Base-by-base conservation (phyloP, 495 filamentous ascomycete species). In the Podospora tetraspora region DNA sequence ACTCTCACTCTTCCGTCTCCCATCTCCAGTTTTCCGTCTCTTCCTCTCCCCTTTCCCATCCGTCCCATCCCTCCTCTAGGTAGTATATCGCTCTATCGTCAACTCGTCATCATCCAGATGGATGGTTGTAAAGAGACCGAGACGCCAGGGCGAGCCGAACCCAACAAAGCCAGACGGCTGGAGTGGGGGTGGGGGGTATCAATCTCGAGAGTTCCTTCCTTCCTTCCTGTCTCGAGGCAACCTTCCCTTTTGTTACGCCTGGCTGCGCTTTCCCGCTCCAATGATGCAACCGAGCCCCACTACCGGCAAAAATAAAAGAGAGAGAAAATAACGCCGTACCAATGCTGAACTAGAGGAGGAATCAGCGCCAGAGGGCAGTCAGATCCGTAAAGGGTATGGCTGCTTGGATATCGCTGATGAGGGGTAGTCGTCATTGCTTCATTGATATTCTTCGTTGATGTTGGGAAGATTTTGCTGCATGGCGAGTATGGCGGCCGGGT, bases 391-490 rank as follows among this genome's bases (percentile, higher is more conserved):
- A 29, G 27, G 23, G 59, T 29, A 16, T 24, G 24, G 59, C 43
- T 52, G 43, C n/a, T 8, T 52, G 16, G 43, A 52, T 19, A 52
- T 60, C 27, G 23, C 59, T 25, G 59, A 24, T n/a, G 27, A 29
- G 34, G 16, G 16, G 52, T 34, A 56, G 27, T 66, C 16, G 29
- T 24, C 3, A 13, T 21, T 61, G 57, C 27, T 24, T 70, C 37
- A 30, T 66, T 62, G 67, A 52, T 25, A 66, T 34, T 84, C 81
- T 67, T 84, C 82, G 68, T 80, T 82, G 66, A 84, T 83, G 66
- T 80, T 81, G 37, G 82, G 82, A 25, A 84, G 65, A 30, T 66
- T 67, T 37, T 77, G 75, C 64, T 75, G 74, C 37, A 77, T 64
- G 9, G 75, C 75, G 13, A 77, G 64, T 56, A 76, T 66, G 13